Percentiles rank a stretch among this genome's conserved stretches.
Evolutionary conservation across 2,329 filamentous ascomycete species (phyloP).

Genomic region (Penicillium sp.): DNA sequence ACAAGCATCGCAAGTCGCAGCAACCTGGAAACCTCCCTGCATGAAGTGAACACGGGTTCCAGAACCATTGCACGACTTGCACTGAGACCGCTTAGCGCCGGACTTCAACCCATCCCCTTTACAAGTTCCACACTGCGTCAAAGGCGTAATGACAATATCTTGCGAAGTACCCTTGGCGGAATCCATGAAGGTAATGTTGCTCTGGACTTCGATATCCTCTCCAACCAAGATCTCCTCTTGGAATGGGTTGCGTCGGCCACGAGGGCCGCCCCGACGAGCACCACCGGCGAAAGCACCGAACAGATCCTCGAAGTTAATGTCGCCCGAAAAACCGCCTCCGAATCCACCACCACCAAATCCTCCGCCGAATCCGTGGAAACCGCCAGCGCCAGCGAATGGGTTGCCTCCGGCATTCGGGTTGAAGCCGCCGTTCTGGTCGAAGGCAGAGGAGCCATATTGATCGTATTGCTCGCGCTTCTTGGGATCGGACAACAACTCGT

Average conservation of each 20-base stretch:
- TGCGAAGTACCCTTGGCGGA: slow-evolving; percentile 88
- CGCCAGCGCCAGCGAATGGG: slow-evolving; percentile 60
- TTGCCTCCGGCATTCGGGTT: slow-evolving; percentile 65
- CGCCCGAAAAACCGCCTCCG: slow-evolving; percentile 68
- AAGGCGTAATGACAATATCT: slow-evolving; percentile 80
- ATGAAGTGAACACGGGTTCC: slow-evolving; percentile 85
- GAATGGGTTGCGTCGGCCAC: slow-evolving; percentile 66
- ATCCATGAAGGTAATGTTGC: slow-evolving; percentile 92
- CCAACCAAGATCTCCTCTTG: slow-evolving; percentile 83
- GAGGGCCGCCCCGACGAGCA: slow-evolving; percentile 52
- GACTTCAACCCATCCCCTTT: slow-evolving; percentile 79
- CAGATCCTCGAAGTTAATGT: slow-evolving; percentile 95
- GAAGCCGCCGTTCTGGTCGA: slow-evolving; percentile 69
- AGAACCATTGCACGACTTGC: slow-evolving; percentile 79
- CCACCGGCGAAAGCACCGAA: slow-evolving; percentile 81
- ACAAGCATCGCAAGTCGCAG: slow-evolving; percentile 79
- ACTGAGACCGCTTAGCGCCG: slow-evolving; percentile 70
- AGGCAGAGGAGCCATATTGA: slow-evolving; percentile 79
- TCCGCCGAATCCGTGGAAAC: slow-evolving; percentile 59
- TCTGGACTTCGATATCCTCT: slow-evolving; percentile 92
- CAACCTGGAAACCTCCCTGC: slow-evolving; percentile 94
- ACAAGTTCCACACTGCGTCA: slow-evolving; percentile 80
- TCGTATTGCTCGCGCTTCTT: slow-evolving; percentile 93
- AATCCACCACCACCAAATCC: slow-evolving; percentile 50
- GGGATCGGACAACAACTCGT: slow-evolving; percentile 88